phyloP scores from a whole-genome alignment of 2,329 filamentous ascomycete species.

The Mycosphaerella sp. region DNA sequence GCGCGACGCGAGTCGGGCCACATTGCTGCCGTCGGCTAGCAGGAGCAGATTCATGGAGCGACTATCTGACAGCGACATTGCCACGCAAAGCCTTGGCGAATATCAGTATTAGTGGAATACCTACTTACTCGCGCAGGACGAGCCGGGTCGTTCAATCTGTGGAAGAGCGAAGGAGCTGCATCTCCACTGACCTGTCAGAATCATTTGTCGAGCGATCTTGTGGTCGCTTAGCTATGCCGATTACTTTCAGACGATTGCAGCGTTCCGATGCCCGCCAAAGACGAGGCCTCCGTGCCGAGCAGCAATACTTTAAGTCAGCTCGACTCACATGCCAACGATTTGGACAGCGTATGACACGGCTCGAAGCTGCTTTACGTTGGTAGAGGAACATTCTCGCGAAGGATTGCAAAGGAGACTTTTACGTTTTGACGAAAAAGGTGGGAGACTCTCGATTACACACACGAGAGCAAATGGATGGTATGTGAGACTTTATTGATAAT shows the following conservation, averaged over 20 bases:
- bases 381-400: no score
- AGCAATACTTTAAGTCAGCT: no score
- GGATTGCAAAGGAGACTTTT: no score
- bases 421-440: not conserved
- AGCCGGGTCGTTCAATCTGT: not conserved
- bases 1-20: slow-evolving; percentile 5
- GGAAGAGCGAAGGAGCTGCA: not conserved
- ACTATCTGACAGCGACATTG: not conserved
- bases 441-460: not conserved
- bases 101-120: not conserved
- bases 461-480: not conserved
- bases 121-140: not conserved
- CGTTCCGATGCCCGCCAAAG: no score
- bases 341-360: no score
- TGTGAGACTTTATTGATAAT: not conserved
- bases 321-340: no score
- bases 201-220: not conserved
- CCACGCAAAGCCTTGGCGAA: not conserved
- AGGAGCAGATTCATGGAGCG: slow-evolving; percentile 8
- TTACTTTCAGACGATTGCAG: no score
- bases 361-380: no score
- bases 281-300: no score
- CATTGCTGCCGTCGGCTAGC: slow-evolving; percentile 3
- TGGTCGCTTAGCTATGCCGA: no score
- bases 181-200: not conserved